Evolutionary conservation across 192 early-diverging fungal species (phyloP).

Genomic region (Mortierella hygrophila): DNA sequence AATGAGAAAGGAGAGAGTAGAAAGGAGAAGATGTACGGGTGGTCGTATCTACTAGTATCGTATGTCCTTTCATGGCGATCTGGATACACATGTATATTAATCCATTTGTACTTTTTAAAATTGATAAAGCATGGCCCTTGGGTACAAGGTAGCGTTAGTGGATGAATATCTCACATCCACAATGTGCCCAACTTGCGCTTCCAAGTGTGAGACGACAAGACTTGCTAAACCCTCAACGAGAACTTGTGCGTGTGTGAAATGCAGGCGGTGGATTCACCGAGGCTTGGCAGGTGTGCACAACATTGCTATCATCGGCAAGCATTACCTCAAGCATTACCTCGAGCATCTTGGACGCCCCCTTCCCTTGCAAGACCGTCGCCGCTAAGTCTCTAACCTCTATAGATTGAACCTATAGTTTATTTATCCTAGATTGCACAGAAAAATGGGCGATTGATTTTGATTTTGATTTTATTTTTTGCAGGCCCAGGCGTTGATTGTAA

Average conservation of each 20-base stretch:
- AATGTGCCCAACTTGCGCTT: neutral
- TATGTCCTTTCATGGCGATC: neutral
- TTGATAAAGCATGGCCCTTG: neutral
- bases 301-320: neutral
- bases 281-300: conserved; percentile 10
- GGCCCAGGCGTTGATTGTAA: neutral
- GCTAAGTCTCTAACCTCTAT: too few relatives aligned
- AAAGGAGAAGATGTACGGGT: neutral
- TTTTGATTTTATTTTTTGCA: neutral
- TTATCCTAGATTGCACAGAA: too few relatives aligned
- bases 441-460: neutral
- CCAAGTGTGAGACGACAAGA: neutral
- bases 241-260: neutral
- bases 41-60: neutral
- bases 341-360: too few relatives aligned
- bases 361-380: too few relatives aligned
- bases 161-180: neutral
- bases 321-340: neutral
- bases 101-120: neutral
- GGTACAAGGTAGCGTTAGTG: neutral
- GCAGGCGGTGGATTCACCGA: conserved; percentile 2
- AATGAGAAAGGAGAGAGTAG: neutral
- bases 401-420: too few relatives aligned
- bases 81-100: neutral
- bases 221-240: neutral